Conservation (phyloP, 1,284 basidiomycete species). For the Microstroma glucosiphilum region DNA sequence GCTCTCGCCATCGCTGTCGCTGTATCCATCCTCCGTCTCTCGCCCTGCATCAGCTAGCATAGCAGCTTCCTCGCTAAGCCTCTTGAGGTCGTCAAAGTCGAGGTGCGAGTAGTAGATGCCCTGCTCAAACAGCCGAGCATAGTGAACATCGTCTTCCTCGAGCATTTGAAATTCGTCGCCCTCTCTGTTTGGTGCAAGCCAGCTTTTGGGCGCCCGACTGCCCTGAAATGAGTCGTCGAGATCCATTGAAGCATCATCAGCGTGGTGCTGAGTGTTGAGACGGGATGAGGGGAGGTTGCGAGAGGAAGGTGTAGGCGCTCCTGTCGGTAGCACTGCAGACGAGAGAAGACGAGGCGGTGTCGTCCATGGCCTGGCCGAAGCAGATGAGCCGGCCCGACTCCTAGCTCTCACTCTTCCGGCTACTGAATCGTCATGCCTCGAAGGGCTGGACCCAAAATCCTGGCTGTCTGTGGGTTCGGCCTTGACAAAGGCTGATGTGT, state of each 20-base stretch:
- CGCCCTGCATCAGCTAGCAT: background rate
- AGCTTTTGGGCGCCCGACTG: background rate
- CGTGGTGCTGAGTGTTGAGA: background rate
- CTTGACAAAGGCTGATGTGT: too few species aligned
- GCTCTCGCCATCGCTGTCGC: background rate
- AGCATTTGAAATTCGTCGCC: background rate
- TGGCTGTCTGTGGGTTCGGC: background rate
- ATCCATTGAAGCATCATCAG: constrained; percentile 4
- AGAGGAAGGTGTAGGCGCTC: background rate
- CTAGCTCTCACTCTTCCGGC: too few species aligned
- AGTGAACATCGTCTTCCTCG: constrained; percentile 40
- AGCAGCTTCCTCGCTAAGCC: constrained; percentile 19
- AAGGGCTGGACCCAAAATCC: background rate
- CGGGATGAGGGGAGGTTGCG: too few species aligned
- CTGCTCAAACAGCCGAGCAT: constrained; percentile 62
- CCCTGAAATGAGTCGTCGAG: constrained; percentile 4
- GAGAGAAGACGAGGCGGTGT: background rate
- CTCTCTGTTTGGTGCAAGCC: background rate
- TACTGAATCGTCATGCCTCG: too few species aligned
- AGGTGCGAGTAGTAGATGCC: constrained; percentile 85
- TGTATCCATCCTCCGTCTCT: background rate
- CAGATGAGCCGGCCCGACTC: background rate
- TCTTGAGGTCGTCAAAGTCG: constrained; percentile 53
- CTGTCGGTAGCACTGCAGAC: background rate
- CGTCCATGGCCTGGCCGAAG: background rate